Percentiles rank a stretch among this genome's conserved stretches.
Conservation (phyloP, 805 yeast genomes). For the Metschnikowia lunata region DNA sequence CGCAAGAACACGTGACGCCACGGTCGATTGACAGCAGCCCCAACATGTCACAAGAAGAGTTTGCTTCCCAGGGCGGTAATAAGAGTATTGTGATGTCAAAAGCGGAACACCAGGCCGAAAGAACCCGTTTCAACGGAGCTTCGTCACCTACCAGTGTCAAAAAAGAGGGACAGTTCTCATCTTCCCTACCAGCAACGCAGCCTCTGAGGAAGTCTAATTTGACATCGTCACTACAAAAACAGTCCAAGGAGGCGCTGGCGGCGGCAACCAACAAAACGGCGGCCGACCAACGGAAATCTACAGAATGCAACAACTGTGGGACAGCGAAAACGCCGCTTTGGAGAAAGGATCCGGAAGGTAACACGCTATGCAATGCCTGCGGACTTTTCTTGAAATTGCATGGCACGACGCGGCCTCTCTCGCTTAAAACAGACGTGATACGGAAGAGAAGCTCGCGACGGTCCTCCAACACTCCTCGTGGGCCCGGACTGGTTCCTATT, state of each 20-base stretch:
- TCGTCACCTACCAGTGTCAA: neutral
- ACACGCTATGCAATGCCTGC: slow-evolving; percentile 62
- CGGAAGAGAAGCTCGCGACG: slow-evolving; percentile 50
- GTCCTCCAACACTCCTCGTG: slow-evolving; percentile 11
- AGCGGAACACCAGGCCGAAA: neutral
- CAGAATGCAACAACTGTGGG: slow-evolving; percentile 55
- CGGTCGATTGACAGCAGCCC: slow-evolving; percentile 27
- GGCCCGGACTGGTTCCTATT: slow-evolving; percentile 7
- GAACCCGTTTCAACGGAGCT: neutral
- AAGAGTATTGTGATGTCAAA: neutral
- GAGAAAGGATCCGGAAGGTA: slow-evolving; percentile 57
- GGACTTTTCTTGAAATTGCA: slow-evolving; percentile 57
- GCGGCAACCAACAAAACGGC: neutral
- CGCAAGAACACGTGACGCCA: slow-evolving; percentile 23
- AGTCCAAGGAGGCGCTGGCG: neutral
- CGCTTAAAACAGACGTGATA: slow-evolving; percentile 54
- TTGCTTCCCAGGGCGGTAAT: neutral
- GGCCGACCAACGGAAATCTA: slow-evolving; percentile 12
- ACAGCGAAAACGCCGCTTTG: slow-evolving; percentile 59
- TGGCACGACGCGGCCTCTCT: slow-evolving; percentile 58
- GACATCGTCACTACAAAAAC: slow-evolving; percentile 12
- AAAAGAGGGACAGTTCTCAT: neutral
- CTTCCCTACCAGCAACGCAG: neutral
- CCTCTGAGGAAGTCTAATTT: slow-evolving; percentile 13
- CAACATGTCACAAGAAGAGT: neutral